These are phyloP conservation scores for Malus domestica DNA, from an alignment of 306 rosid species.

Conservation along the genomic window DNA sequence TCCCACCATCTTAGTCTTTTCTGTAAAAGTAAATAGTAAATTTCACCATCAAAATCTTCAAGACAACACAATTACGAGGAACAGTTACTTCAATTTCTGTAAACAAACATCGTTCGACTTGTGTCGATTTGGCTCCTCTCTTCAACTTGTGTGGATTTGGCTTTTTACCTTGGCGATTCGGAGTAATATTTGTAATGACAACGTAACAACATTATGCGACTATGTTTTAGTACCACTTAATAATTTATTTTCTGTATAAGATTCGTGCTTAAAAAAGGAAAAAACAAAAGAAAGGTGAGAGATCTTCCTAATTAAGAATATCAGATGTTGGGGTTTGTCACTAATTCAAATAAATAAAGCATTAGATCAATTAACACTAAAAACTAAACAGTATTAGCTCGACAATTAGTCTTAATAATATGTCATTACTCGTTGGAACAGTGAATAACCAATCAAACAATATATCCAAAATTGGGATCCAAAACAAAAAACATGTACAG, in stretches of 20 bases:
- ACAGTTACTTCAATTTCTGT: background rate
- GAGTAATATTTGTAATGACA: background rate
- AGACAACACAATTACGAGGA: background rate
- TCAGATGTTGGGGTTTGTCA: background rate
- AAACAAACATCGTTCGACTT: background rate
- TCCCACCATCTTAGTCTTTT: no score
- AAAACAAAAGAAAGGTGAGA: background rate
- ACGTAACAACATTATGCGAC: background rate
- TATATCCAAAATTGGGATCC: background rate
- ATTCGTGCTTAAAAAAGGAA: background rate
- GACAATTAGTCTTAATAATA: background rate
- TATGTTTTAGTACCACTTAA: no score
- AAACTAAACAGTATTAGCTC: background rate
- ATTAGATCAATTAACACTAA: no score
- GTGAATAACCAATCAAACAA: slow-evolving; percentile 6
- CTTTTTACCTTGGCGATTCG: background rate
- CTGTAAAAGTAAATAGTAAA: no score
- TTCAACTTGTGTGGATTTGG: background rate
- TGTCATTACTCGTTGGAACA: background rate
- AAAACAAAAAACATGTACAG: background rate
- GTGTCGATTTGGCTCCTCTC: background rate
- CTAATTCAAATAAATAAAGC: background rate
- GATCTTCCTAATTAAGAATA: background rate
- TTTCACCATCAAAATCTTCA: no score
- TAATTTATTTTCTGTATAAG: background rate